phyloP scores from a whole-genome alignment of 2,329 filamentous ascomycete species.

The Pyrenochaeta sp. region DNA sequence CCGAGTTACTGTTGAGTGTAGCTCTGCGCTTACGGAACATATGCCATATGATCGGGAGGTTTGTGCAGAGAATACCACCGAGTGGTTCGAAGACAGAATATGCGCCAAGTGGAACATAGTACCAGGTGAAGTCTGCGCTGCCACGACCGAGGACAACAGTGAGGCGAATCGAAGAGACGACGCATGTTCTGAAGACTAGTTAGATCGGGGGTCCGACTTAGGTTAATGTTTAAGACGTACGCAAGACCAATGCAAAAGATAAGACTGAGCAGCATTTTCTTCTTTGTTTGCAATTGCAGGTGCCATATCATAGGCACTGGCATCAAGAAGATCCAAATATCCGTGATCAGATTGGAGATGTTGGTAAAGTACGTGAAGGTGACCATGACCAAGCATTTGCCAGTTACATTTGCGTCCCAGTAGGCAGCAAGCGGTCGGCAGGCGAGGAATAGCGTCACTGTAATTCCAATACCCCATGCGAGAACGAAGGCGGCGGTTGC shows the following conservation, averaged over 20 bases:
- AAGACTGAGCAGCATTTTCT: conserved; percentile 39
- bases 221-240: conserved; percentile 22
- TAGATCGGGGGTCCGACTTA: background rate
- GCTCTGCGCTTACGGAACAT: conserved; percentile 38
- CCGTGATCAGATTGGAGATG: conserved; percentile 42
- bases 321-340: conserved; percentile 45
- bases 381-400: conserved; percentile 36
- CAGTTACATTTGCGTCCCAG: conserved; percentile 37
- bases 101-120: conserved; percentile 42
- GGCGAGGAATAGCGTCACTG: conserved; percentile 35
- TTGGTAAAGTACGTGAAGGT: conserved; percentile 45
- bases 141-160: conserved; percentile 41
- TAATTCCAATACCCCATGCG: conserved; percentile 43
- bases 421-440: conserved; percentile 40
- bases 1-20: conserved; percentile 18
- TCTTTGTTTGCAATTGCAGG: conserved; percentile 41
- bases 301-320: conserved; percentile 46
- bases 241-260: conserved; percentile 45
- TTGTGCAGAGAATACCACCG: conserved; percentile 44
- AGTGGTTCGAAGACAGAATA: conserved; percentile 46
- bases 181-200: conserved; percentile 33
- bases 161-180: conserved; percentile 39
- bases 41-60: conserved; percentile 45
- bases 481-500: conserved; percentile 37
- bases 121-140: conserved; percentile 43